phyloP scores from a whole-genome alignment of 1,284 basidiomycete genomes.

The Cystobasidiaceae sp. region DNA sequence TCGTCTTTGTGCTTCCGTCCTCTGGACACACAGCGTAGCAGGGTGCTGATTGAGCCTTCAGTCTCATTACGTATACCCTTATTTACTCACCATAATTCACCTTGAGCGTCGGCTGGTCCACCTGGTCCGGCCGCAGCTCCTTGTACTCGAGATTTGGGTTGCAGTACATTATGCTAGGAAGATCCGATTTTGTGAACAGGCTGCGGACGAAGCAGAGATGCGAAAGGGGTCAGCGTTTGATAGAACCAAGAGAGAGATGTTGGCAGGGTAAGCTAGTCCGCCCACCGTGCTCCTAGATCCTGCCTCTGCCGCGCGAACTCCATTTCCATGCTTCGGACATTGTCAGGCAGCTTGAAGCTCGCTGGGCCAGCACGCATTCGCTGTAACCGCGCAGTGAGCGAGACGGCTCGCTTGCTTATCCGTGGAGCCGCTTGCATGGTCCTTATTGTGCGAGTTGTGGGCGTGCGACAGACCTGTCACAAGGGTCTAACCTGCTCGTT shows the following conservation, averaged over 20 bases:
- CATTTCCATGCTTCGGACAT: constrained; percentile 13
- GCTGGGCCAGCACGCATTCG: constrained; percentile 19
- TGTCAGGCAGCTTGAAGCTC: background rate
- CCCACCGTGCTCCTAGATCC: constrained; percentile 26
- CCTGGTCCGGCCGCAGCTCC: constrained; percentile 10
- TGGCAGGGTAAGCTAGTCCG: background rate
- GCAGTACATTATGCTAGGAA: constrained; percentile 14
- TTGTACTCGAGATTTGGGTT: constrained; percentile 16
- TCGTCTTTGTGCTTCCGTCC: constrained; percentile 2
- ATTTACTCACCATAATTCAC: constrained; percentile 5
- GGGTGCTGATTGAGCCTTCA: background rate
- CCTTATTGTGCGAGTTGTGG: background rate
- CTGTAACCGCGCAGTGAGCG: background rate
- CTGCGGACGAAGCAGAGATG: background rate
- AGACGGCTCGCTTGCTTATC: constrained; percentile 11
- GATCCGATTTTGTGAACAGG: constrained; percentile 1
- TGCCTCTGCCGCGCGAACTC: constrained; percentile 13
- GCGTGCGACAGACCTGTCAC: too few species aligned
- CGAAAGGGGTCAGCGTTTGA: background rate
- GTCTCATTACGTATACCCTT: background rate
- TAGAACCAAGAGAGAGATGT: background rate
- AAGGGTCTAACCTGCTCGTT: too few species aligned
- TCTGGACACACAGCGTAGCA: background rate
- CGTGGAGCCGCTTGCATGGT: background rate
- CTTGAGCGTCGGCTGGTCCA: constrained; percentile 12